Evolutionary conservation across 768 basidiomycete genomes (phyloP).

Genomic region (Termitomyces sp.): DNA sequence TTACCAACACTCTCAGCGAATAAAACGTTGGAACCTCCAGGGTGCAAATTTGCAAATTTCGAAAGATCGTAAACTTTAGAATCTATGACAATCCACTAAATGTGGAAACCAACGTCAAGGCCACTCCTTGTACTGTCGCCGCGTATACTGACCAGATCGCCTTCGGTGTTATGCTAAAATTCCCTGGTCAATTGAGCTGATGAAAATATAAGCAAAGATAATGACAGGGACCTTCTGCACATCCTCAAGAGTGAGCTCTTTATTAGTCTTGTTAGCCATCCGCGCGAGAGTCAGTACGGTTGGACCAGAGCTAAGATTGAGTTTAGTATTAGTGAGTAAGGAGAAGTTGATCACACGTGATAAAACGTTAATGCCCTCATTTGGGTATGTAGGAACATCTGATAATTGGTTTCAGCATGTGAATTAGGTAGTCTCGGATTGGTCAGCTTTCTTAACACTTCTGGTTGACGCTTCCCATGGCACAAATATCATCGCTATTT

Average conservation of each 20-base stretch:
- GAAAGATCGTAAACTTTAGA: conserved; percentile 80
- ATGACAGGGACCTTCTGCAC: conserved; percentile 55
- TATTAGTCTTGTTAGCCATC: conserved; percentile 16
- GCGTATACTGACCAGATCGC: conserved; percentile 52
- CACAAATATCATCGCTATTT: too few species aligned
- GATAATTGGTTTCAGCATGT: too few species aligned
- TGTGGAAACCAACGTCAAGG: not conserved
- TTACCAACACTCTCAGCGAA: conserved; percentile 64
- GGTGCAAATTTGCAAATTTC: conserved; percentile 81
- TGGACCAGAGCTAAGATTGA: too few species aligned
- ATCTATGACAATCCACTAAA: conserved; percentile 79
- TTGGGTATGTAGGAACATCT: too few species aligned
- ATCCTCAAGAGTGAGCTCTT: conserved; percentile 53
- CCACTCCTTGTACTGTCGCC: not conserved
- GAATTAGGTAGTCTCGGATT: too few species aligned
- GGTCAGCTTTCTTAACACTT: too few species aligned
- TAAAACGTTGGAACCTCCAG: conserved; percentile 76
- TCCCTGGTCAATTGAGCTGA: not conserved
- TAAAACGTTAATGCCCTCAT: too few species aligned
- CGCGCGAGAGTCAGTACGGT: not conserved
- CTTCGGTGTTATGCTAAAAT: conserved; percentile 79
- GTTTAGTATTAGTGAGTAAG: too few species aligned
- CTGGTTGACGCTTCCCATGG: too few species aligned
- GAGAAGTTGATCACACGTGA: too few species aligned
- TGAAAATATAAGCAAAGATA: not conserved